Conservation (phyloP, 305 asterid species). For the Ilex paraguariensis region DNA sequence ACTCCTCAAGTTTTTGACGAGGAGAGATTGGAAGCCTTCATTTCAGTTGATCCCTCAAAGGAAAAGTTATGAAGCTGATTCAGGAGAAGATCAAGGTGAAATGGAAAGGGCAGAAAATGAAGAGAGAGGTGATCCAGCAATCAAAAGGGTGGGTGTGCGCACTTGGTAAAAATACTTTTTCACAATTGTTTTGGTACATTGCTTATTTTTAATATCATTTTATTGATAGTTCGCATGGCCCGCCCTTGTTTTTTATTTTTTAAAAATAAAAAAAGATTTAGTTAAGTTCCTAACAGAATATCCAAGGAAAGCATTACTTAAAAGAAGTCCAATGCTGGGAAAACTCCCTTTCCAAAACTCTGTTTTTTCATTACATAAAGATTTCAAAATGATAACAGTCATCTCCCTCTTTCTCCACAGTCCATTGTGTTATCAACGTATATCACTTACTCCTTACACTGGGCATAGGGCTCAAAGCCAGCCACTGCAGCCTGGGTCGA, state of each 20-base stretch:
- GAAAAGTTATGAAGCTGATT: no score
- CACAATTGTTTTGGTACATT: no score
- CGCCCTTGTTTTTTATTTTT: no score
- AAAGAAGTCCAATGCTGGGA: slow-evolving; percentile 12
- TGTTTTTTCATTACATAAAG: slow-evolving; percentile 4
- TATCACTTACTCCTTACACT: slow-evolving; percentile 35
- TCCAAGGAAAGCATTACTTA: no score
- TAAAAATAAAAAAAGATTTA: no score
- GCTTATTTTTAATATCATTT: no score
- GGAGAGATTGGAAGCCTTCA: no score
- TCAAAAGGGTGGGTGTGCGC: slow-evolving; percentile 60
- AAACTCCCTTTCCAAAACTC: background rate
- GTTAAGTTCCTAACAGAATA: no score
- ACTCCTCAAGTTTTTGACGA: no score
- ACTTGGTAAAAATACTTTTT: slow-evolving; percentile 6
- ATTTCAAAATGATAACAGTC: background rate
- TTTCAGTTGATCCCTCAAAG: no score
- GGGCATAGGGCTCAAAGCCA: slow-evolving; percentile 30
- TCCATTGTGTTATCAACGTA: background rate
- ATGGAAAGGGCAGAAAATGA: slow-evolving; percentile 17
- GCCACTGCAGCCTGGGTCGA: slow-evolving; percentile 30
- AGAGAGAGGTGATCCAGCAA: slow-evolving; percentile 30
- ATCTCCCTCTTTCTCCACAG: background rate
- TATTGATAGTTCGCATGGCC: no score
- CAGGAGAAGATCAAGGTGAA: slow-evolving; percentile 6